These are phyloP conservation scores for Salix purpurea DNA, from an alignment of 345 rosid species.

Conservation along the genomic window DNA sequence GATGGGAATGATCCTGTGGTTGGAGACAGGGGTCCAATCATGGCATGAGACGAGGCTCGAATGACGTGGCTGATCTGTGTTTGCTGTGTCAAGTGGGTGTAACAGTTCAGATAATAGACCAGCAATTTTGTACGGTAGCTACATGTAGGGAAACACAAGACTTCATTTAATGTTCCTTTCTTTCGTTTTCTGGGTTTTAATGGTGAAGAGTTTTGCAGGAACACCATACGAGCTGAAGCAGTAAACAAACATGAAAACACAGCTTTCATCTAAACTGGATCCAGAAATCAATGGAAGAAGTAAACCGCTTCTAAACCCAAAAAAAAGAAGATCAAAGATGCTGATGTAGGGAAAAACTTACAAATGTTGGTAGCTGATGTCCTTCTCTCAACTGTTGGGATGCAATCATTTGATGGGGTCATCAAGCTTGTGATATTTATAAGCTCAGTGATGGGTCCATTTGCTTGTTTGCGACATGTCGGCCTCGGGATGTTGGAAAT, in stretches of 20 bases:
- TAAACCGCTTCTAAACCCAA: not conserved
- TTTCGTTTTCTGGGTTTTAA: not conserved
- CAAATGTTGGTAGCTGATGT: not conserved
- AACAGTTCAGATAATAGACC: not conserved
- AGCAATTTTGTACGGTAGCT: not conserved
- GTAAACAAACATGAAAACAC: not conserved
- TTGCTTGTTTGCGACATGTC: not conserved
- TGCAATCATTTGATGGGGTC: not conserved
- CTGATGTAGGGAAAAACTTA: not conserved
- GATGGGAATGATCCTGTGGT: not conserved
- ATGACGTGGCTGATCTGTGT: not conserved
- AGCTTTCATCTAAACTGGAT: not conserved
- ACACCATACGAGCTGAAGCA: not conserved
- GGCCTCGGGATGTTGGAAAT: not conserved
- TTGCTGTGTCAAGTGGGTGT: not conserved
- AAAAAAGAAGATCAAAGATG: not conserved
- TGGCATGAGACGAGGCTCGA: too few relatives aligned
- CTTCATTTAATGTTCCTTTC: too few relatives aligned
- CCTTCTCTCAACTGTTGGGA: not conserved
- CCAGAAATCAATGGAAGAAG: not conserved
- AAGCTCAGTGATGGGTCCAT: not conserved
- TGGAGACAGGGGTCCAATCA: not conserved
- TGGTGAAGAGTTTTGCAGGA: not conserved
- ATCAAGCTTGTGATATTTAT: not conserved
- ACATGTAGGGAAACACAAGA: not conserved